A percentile compares a stretch with the other conserved stretches of the same genome.
Conservation (phyloP, 2,329 filamentous ascomycete genomes). For the Alternaria longipes region DNA sequence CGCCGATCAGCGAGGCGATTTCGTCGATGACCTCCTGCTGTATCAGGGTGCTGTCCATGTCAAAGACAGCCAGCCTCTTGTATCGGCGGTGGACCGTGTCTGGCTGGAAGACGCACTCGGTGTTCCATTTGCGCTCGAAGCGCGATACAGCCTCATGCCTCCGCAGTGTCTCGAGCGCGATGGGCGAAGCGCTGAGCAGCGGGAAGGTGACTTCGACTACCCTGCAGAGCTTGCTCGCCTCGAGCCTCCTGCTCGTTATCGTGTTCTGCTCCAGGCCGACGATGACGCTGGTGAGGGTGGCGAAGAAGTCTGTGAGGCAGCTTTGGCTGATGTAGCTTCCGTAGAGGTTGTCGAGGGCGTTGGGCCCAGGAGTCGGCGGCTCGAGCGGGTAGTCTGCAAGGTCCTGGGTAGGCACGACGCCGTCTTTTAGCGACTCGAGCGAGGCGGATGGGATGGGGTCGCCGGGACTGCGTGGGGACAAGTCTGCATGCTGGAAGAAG, state of each 20-base stretch:
- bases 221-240: constrained; percentile 66
- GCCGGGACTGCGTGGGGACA: constrained; percentile 49
- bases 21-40: constrained; percentile 98
- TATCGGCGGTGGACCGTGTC: constrained; percentile 79
- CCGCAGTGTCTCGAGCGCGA: constrained; percentile 72
- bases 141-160: constrained; percentile 79
- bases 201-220: constrained; percentile 74
- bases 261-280: constrained; percentile 60
- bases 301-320: constrained; percentile 65
- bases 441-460: constrained; percentile 45
- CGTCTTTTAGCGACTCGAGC: constrained; percentile 51
- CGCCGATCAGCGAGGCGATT: constrained; percentile 82
- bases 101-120: constrained; percentile 80
- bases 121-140: constrained; percentile 91
- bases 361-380: constrained; percentile 63
- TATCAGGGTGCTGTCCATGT: constrained; percentile 98
- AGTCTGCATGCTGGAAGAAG: constrained; percentile 59
- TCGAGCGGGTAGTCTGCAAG: constrained; percentile 64
- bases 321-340: constrained; percentile 64
- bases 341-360: constrained; percentile 65
- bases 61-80: constrained; percentile 90
- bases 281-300: constrained; percentile 60
- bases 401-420: constrained; percentile 61
- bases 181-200: constrained; percentile 61
- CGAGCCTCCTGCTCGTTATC: constrained; percentile 63